Conservation (phyloP, 2,329 filamentous ascomycete genomes). For the Pyrenophora seminiperda region DNA sequence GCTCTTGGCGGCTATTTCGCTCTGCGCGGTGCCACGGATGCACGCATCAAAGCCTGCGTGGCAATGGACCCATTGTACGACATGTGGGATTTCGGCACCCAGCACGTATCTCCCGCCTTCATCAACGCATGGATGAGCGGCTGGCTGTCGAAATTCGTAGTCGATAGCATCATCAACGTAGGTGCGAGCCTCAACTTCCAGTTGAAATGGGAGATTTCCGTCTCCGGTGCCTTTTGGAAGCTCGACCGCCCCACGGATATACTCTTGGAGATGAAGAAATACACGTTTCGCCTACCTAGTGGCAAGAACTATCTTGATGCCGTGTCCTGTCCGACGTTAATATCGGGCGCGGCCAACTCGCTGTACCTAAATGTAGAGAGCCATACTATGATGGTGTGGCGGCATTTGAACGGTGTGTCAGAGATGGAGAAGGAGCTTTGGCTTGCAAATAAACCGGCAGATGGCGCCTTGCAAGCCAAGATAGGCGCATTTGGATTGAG, state of each 20-base stretch:
- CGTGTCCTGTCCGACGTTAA: too few species aligned
- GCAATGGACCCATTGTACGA: slow-evolving; percentile 47
- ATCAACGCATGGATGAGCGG: slow-evolving; percentile 5
- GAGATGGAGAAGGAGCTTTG: background rate
- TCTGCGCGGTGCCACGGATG: slow-evolving; percentile 51
- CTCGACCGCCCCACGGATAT: too few species aligned
- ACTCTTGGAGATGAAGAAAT: too few species aligned
- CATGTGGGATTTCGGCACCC: slow-evolving; percentile 36
- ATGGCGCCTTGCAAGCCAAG: background rate
- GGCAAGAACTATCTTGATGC: too few species aligned
- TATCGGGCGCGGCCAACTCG: background rate
- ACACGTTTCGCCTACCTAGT: too few species aligned
- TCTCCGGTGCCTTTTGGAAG: background rate
- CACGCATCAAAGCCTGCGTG: slow-evolving; percentile 54
- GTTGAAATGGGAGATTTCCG: background rate
- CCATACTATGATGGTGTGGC: background rate
- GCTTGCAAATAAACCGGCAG: background rate
- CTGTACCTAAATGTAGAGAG: background rate
- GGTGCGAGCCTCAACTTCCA: background rate
- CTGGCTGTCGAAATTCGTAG: slow-evolving; percentile 1
- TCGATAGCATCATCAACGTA: background rate
- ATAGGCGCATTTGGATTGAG: background rate
- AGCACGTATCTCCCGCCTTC: slow-evolving; percentile 4
- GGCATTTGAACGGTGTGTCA: background rate
- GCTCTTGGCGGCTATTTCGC: slow-evolving; percentile 56